These are phyloP conservation scores for Naganishia albida DNA, from an alignment of 1,284 basidiomycete genomes.

Conservation along the genomic window DNA sequence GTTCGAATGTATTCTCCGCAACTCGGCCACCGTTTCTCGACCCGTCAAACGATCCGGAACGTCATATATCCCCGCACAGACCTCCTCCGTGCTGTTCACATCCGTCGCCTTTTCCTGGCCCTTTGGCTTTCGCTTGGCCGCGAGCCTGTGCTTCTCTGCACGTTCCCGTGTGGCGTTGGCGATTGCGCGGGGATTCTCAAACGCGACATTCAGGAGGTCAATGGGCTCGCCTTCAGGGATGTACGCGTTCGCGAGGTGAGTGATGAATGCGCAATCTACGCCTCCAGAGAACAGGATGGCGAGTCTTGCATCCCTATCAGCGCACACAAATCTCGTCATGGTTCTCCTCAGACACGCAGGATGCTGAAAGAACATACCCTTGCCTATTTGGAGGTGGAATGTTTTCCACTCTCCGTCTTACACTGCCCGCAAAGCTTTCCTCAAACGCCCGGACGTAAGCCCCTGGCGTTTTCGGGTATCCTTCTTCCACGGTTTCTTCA, in stretches of 20 bases:
- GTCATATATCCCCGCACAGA: conserved; percentile 48
- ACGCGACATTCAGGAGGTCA: conserved; percentile 92
- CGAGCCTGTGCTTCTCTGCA: neutral
- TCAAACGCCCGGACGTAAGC: conserved; percentile 43
- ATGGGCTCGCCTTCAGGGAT: conserved; percentile 75
- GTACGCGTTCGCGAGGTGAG: conserved; percentile 69
- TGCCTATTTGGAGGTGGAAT: conserved; percentile 47
- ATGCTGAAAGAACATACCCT: conserved; percentile 30
- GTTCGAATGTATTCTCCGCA: conserved; percentile 68
- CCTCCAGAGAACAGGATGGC: conserved; percentile 95
- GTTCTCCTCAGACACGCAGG: neutral
- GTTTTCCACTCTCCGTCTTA: conserved; percentile 55
- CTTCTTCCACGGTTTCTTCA: neutral
- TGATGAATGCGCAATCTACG: conserved; percentile 84
- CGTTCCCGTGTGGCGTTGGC: conserved; percentile 25
- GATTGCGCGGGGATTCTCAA: conserved; percentile 74
- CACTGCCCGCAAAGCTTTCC: conserved; percentile 48
- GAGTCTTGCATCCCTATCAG: conserved; percentile 60
- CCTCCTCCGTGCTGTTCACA: conserved; percentile 32
- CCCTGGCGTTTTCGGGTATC: neutral
- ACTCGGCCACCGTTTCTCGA: conserved; percentile 71
- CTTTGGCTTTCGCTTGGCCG: neutral
- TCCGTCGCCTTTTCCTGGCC: conserved; percentile 1
- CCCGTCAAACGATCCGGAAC: conserved; percentile 90
- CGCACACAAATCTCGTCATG: neutral